Evolutionary conservation across 2,329 filamentous ascomycete species (phyloP), one percentile per base, ranked within the genome.

Genomic region (Fusarium albosuccineum): DNA sequence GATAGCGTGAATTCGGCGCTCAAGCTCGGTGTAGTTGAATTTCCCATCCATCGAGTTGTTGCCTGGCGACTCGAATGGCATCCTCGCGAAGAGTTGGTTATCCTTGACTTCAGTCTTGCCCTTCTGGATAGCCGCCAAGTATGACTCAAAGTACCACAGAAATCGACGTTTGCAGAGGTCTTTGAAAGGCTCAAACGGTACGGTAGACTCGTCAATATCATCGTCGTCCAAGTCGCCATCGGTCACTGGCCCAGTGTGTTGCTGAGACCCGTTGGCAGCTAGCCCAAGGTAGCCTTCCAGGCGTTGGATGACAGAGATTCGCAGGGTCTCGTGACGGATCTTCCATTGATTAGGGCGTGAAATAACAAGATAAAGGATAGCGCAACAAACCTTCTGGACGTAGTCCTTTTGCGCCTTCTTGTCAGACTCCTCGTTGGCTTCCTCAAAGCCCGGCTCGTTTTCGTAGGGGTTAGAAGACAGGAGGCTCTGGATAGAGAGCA

Each of bases 381-480:
- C 22, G 22, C 17, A 9, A 17, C 55, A 42, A 77, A 92, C 92
- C 87, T 97, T 97, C 50, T 90, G 87, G 11, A 92, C 85, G 73
- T 97, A 97, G 9, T 88, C 84, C 64, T 87, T 85, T 77, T 94
- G 92, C 60, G 89, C 85, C 77, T 89, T 88, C 79, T 92, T 91
- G 76, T 97, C 93, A 5, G 84, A 80, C 1, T 85, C 80, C 9
- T 87, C 85, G 45, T 90, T 91, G 11, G 90, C 87, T 62, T 91
- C 86, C 76, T 98, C 95, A 71, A 93, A 97, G 6, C 96, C 96
- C 2, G 96, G 96, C 77, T 99, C 96, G 73, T 98, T 97, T 76
- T 96, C 93, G 79, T 97, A 98, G 0, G 95, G 96, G 72, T 97
- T 97, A 29, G 88, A 82, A 1, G 94, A 97, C 91, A 99, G 94